Evolutionary conservation across 345 rosid species (phyloP).

Genomic region (Rhodamnia rubescens): DNA sequence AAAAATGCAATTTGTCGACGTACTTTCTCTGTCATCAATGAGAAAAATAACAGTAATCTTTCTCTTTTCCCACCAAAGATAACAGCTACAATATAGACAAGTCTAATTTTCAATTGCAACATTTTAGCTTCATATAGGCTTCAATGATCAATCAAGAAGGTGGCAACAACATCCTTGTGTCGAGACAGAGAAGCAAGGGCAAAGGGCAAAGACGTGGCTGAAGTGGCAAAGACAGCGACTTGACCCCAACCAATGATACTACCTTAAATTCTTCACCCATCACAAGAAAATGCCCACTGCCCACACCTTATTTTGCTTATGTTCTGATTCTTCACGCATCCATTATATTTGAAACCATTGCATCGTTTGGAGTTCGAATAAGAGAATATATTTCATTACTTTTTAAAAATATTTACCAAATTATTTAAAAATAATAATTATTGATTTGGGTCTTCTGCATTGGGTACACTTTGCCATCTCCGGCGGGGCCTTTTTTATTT

Average conservation of each 20-base stretch:
- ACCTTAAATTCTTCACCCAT: not conserved
- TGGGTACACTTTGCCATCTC: too few relatives aligned
- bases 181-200: not conserved
- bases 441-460: too few relatives aligned
- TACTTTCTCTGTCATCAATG: not conserved
- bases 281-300: not conserved
- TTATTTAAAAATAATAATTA: too few relatives aligned
- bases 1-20: not conserved
- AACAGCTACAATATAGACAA: not conserved
- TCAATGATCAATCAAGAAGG: not conserved
- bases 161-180: not conserved
- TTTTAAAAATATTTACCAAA: too few relatives aligned
- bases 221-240: not conserved
- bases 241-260: not conserved
- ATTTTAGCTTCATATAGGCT: not conserved
- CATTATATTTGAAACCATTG: not conserved
- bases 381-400: not conserved
- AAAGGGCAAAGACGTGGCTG: too few relatives aligned
- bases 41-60: not conserved
- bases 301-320: not conserved
- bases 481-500: too few relatives aligned
- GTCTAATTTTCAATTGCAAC: not conserved
- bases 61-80: not conserved
- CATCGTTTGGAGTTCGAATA: not conserved
- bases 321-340: not conserved